phyloP scores from a whole-genome alignment of 2,329 filamentous ascomycete genomes.

The Alternaria brassicicola region DNA sequence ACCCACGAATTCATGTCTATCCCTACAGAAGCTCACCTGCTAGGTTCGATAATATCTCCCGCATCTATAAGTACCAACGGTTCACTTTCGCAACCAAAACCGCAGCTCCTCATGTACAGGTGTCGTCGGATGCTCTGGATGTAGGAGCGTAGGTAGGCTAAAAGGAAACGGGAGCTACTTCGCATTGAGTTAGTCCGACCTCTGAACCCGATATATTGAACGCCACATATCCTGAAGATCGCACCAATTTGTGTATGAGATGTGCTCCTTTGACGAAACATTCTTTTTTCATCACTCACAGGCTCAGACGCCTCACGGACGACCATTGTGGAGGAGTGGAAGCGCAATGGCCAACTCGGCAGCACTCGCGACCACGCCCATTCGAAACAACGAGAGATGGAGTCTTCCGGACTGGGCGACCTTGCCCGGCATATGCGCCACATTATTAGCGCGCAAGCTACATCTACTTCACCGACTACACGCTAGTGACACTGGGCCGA shows the following conservation, averaged over 20 bases:
- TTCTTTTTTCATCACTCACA: background rate
- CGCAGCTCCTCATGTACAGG: background rate
- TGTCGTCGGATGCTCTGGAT: background rate
- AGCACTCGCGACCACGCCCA: background rate
- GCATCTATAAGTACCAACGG: background rate
- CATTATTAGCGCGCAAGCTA: slow-evolving; percentile 7
- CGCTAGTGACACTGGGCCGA: background rate
- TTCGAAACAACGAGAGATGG: background rate
- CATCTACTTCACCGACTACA: slow-evolving; percentile 13
- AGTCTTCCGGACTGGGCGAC: slow-evolving; percentile 5
- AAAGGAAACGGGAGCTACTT: background rate
- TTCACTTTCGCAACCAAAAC: background rate
- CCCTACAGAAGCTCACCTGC: background rate
- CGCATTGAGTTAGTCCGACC: background rate
- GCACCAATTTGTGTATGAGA: background rate
- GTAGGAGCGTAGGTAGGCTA: background rate
- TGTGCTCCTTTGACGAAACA: background rate
- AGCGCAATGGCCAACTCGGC: background rate
- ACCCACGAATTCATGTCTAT: background rate
- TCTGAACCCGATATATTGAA: background rate
- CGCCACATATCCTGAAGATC: background rate
- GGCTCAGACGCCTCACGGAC: background rate
- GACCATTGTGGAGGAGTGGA: background rate
- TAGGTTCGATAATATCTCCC: background rate
- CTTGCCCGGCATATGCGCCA: slow-evolving; percentile 9